Conservation (phyloP, 441 rosid genomes). For the Pelargonium cotyledonis region DNA sequence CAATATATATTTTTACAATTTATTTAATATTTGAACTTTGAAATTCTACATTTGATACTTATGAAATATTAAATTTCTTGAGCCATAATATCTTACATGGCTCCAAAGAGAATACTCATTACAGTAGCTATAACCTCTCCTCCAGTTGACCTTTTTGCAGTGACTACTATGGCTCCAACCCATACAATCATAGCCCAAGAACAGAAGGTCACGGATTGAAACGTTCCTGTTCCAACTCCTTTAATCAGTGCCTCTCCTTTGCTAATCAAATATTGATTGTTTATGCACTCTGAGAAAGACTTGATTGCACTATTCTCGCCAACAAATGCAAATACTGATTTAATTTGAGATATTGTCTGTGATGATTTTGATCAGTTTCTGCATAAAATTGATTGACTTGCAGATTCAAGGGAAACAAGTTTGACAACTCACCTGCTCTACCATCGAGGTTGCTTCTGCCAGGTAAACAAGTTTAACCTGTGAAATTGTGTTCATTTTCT, state of each 20-base stretch:
- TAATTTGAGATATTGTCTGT: conserved; percentile 56
- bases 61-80: not conserved
- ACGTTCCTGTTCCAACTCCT: conserved; percentile 61
- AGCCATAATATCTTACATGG: conserved; percentile 30
- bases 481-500: conserved; percentile 45
- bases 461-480: conserved; percentile 38
- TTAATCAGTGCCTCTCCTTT: conserved; percentile 55
- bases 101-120: conserved; percentile 61
- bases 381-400: not conserved
- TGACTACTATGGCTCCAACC: conserved; percentile 51
- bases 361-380: not conserved
- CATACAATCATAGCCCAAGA: conserved; percentile 58
- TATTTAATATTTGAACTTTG: not conserved
- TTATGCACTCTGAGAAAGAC: conserved; percentile 42
- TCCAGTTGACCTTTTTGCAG: conserved; percentile 36
- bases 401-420: not conserved
- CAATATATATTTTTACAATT: not conserved
- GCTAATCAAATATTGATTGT: conserved; percentile 37
- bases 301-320: conserved; percentile 45
- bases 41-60: not conserved
- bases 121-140: conserved; percentile 54
- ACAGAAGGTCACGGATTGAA: conserved; percentile 50
- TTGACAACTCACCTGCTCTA: conserved; percentile 40
- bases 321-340: conserved; percentile 57
- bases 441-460: conserved; percentile 47